These are phyloP conservation scores for Fusarium redolens DNA, from an alignment of 2,329 filamentous ascomycete genomes.

Conservation along the genomic window DNA sequence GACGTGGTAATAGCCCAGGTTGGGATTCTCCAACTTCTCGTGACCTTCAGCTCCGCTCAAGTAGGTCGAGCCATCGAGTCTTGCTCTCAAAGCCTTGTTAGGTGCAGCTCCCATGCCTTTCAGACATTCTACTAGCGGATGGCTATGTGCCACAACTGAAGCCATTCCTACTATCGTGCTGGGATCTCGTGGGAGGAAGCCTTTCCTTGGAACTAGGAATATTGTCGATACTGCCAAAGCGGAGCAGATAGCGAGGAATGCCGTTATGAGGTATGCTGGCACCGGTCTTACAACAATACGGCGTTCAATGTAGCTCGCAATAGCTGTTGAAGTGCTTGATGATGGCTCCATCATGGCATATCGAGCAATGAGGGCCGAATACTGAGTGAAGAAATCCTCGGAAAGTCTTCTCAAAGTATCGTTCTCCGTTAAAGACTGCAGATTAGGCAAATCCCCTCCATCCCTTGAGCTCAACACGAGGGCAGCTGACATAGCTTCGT, in stretches of 20 bases:
- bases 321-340: conserved; percentile 34
- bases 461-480: conserved; percentile 44
- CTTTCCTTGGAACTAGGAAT: conserved; percentile 43
- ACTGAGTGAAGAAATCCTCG: conserved; percentile 50
- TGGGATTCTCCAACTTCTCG: conserved; percentile 44
- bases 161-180: conserved; percentile 51
- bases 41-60: conserved; percentile 52
- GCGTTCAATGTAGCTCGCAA: conserved; percentile 44
- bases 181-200: conserved; percentile 52
- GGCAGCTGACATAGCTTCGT: conserved; percentile 50
- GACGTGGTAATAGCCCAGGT: conserved; percentile 43
- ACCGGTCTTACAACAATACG: conserved; percentile 47
- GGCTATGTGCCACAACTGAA: conserved; percentile 52
- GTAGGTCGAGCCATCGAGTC: conserved; percentile 45
- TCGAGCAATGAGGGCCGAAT: conserved; percentile 49
- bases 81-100: conserved; percentile 40
- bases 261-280: conserved; percentile 49
- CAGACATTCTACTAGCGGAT: conserved; percentile 49
- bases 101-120: conserved; percentile 50
- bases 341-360: conserved; percentile 46
- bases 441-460: conserved; percentile 25
- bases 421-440: conserved; percentile 42
- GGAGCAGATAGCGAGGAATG: conserved; percentile 44
- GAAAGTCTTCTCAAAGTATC: conserved; percentile 43
- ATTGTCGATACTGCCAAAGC: conserved; percentile 36